Evolutionary conservation across 2,329 filamentous ascomycete species (phyloP).

Genomic region (Fusarium begoniae): DNA sequence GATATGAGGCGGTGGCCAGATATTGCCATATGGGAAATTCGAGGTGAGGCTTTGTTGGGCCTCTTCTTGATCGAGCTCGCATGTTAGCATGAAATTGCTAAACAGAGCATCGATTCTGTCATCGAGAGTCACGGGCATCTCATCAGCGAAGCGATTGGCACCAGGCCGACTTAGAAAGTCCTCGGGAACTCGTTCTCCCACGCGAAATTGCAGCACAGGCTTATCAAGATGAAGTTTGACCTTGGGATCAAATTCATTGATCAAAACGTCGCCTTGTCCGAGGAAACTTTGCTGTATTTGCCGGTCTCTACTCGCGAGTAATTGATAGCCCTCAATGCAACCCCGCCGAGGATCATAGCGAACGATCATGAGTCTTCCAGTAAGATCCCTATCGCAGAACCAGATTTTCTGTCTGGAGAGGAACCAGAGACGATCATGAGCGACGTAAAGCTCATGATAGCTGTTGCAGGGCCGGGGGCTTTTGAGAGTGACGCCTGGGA

Average conservation of each 20-base stretch:
- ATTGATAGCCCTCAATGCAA: conserved; percentile 81
- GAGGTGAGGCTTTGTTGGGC: conserved; percentile 43
- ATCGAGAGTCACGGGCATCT: conserved; percentile 63
- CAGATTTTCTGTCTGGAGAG: conserved; percentile 82
- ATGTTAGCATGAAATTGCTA: conserved; percentile 74
- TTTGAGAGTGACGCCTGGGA: conserved; percentile 65
- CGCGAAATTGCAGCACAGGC: conserved; percentile 70
- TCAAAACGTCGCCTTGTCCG: conserved; percentile 70
- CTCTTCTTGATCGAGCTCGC: conserved; percentile 53
- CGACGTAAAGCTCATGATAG: conserved; percentile 76
- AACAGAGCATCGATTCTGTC: conserved; percentile 61
- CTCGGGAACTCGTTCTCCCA: conserved; percentile 11
- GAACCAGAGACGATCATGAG: conserved; percentile 87
- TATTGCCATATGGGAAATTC: conserved; percentile 57
- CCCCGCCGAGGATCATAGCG: conserved; percentile 78
- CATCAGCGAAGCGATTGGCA: conserved; percentile 56
- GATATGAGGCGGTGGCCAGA: conserved; percentile 81
- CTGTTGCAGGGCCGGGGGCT: conserved; percentile 67
- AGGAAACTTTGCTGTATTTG: conserved; percentile 71
- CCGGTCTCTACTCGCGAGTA: conserved; percentile 71
- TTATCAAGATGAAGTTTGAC: conserved; percentile 78
- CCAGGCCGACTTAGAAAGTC: conserved; percentile 29
- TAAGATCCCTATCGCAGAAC: conserved; percentile 80
- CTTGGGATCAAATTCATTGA: conserved; percentile 76
- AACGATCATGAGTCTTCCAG: conserved; percentile 78